Conservation (phyloP, 306 rosid genomes). For the Cicer pinnatifidum region DNA sequence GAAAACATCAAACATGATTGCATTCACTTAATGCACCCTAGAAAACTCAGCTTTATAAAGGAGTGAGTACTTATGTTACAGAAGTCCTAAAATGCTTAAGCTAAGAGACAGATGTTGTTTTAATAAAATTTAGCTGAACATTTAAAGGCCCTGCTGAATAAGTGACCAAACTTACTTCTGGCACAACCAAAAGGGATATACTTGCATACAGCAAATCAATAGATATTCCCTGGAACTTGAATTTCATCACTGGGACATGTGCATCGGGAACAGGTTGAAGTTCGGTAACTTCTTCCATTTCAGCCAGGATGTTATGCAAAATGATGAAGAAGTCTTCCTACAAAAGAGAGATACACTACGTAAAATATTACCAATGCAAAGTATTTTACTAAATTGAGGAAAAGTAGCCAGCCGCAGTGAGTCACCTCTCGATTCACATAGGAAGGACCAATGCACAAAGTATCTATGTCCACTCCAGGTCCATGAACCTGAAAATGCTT, state of each 20-base stretch:
- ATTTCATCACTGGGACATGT: conserved; percentile 96
- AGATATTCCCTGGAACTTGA: conserved; percentile 91
- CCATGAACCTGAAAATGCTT: conserved; percentile 80
- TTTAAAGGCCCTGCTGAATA: conserved; percentile 37
- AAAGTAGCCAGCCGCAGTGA: conserved; percentile 33
- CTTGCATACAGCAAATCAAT: conserved; percentile 95
- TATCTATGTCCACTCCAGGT: conserved; percentile 85
- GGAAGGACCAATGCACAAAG: conserved; percentile 90
- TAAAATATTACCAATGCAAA: conserved; percentile 38
- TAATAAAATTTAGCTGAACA: conserved; percentile 29
- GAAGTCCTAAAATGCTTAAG: conserved; percentile 24
- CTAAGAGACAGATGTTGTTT: neutral
- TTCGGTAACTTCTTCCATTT: conserved; percentile 88
- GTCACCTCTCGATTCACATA: conserved; percentile 86
- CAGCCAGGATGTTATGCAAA: conserved; percentile 78
- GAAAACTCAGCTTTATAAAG: conserved; percentile 29
- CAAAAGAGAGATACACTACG: conserved; percentile 42
- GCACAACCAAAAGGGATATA: conserved; percentile 83
- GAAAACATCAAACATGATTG: neutral
- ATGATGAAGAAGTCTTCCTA: conserved; percentile 88
- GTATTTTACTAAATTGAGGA: conserved; percentile 32
- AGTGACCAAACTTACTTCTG: conserved; percentile 70
- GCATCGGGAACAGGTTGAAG: conserved; percentile 94
- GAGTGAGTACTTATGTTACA: conserved; percentile 25
- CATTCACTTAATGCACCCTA: conserved; percentile 21